Evolutionary conservation across 371 early-diverging fungal species (phyloP), one percentile per base, ranked within the genome.

Genomic region (Mycotypha africana): DNA sequence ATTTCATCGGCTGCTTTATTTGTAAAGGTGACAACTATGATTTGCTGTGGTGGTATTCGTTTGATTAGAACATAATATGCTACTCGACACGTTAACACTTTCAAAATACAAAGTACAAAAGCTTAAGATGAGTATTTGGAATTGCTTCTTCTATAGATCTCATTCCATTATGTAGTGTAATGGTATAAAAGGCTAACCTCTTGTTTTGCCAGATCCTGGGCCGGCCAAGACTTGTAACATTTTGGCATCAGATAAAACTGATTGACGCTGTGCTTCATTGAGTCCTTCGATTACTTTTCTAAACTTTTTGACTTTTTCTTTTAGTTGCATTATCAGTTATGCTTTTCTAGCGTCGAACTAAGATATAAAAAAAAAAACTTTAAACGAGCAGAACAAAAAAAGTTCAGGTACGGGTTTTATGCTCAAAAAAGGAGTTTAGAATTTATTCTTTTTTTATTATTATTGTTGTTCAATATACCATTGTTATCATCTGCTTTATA

Each of bases 1-100:
- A 84, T 71, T 54, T 84, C 84, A 12, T 60, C 63, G 0, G 84
- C 80, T 5, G 84, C 84, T 55, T 82, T 84, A 35, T 78, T 82
- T 2, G 84, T 82, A 50, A 84, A 84, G 1, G 84, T 82, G 0
- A 79, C 76, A 2, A 81, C 84, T 20, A 81, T 48, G 24, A 82
- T 65, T 6, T 49, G 17, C 4, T 31, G 15, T 3, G 82, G 79
- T 1, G 52, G 16, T 2, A 74, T 53, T 1, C 62, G 42, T 16
- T 58, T 60, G 24, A 59, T 49, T 8, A 70, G 23, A 7, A 83
- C 59, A 2, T 67, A 45, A 45, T 56, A 60, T 3, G 74, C 74
- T 3, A 67, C 69, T 9, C 74, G 56, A 5, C 56, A 49, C 2
- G 74, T 74, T 51, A 74, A 51, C 2, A 67, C 74, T 73, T n/a